phyloP scores from a whole-genome alignment of 352 stramenopile species.

The Phytophthora citrophthora region DNA sequence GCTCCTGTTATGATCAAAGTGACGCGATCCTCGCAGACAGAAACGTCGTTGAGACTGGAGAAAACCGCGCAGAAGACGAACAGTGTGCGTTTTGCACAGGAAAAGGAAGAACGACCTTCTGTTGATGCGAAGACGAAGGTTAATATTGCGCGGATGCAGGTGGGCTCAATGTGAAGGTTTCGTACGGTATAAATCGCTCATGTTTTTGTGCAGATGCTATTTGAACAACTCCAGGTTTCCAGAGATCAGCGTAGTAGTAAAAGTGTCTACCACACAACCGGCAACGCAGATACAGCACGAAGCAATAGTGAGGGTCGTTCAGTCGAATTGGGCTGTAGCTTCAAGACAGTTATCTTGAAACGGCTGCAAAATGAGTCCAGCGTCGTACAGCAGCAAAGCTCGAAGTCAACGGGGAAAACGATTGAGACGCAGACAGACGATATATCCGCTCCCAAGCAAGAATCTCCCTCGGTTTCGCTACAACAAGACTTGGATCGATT shows the following conservation, averaged over 20 bases:
- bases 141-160: constrained; percentile 29
- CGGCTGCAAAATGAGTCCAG: constrained; percentile 6
- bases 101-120: not conserved
- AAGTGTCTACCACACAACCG: not conserved
- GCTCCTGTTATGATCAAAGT: constrained; percentile 16
- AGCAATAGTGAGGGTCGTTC: not conserved
- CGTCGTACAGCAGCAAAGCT: not conserved
- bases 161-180: not conserved
- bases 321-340: not conserved
- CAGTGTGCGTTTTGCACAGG: constrained; percentile 17
- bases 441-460: not conserved
- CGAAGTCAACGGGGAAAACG: not conserved
- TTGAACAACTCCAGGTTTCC: constrained; percentile 35
- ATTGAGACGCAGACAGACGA: constrained; percentile 22
- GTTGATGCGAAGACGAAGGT: not conserved
- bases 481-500: constrained; percentile 16
- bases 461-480: not conserved
- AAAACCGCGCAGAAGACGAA: constrained; percentile 10
- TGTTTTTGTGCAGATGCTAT: constrained; percentile 32
- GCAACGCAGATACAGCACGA: not conserved
- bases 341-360: constrained; percentile 29
- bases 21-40: constrained; percentile 35
- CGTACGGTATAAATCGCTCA: not conserved
- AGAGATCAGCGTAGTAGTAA: not conserved
- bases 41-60: not conserved